Conservation (phyloP, 257 asterid species). For the Penstemon barbatus region DNA sequence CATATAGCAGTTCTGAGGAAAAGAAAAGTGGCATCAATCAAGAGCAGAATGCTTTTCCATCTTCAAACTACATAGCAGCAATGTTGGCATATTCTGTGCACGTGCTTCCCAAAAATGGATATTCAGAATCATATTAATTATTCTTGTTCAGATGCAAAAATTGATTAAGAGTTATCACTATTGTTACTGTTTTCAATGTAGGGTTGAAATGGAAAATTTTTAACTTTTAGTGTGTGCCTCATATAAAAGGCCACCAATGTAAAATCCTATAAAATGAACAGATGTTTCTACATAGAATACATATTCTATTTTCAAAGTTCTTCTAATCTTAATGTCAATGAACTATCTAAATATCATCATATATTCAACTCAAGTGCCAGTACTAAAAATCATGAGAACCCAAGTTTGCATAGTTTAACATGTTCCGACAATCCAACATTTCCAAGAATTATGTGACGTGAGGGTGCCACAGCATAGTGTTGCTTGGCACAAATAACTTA, state of each 20-base stretch:
- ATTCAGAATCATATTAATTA: neutral
- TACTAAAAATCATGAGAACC: neutral
- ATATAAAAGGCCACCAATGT: neutral
- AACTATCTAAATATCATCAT: neutral
- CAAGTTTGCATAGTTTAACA: neutral
- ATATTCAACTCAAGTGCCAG: neutral
- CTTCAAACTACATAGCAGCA: constrained; percentile 1
- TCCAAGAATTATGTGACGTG: neutral
- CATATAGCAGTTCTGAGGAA: constrained; percentile 16
- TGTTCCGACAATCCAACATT: neutral
- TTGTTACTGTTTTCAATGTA: neutral
- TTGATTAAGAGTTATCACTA: neutral
- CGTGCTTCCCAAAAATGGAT: neutral
- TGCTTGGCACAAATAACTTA: neutral
- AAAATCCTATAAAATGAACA: neutral
- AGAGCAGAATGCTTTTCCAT: constrained; percentile 23
- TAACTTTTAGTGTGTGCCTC: neutral
- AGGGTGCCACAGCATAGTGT: neutral
- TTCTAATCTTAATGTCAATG: neutral
- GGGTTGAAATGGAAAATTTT: neutral
- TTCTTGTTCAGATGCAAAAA: neutral
- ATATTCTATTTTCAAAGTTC: neutral
- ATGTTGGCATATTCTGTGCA: neutral
- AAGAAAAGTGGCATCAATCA: constrained; percentile 24
- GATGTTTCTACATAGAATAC: neutral